Evolutionary conservation across 768 basidiomycete species (phyloP), one percentile per base, ranked within the genome.

Genomic region (Tulasnella sp.): DNA sequence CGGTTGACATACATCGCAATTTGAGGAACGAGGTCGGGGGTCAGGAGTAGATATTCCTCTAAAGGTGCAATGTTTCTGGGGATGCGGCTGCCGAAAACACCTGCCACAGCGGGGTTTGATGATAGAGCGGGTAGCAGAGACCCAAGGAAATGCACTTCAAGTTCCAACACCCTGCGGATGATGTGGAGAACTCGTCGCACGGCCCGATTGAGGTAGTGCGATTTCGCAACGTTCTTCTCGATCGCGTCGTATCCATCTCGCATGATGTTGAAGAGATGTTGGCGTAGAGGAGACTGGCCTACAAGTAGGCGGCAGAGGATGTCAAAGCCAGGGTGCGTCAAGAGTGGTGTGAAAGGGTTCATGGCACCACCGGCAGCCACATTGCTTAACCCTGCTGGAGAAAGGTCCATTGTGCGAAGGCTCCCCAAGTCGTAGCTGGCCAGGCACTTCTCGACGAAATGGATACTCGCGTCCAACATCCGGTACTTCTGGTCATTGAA

Each of bases 141-240:
- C 78, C 98, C 96, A 60, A 96, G 88, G 88, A 97, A 98, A 79
- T 96, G 90, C 75, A 94, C 92, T 84, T 99, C 96, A 40, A 96
- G 89, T 82, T 96, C 94, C 80, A 98, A 87, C 0, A 94, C 89
- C 0, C 96, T 92, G 81, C 92, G 90, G 22, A 95, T 88, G 82
- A 97, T 95, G 77, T 96, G 89, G 48, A 99, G 88, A 9, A 94
- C 90, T 20, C 96, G 93, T 28, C 92, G 87, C 82, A 98, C 93
- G 4, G 94, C 94, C 73, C 89, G 89, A 46, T 89, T 89, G 87
- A 95, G 94, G 84, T 89, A 91, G 0, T 92, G 81, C 89, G 85
- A 95, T 89, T 83, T 82, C 18, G 41, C 81, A 46, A 82, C 84
- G 24, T 90, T 90, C 83, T 91, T 91, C 83, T 94, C 92, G 78